A percentile compares a stretch with the other conserved stretches of the same genome.
phyloP scores from a whole-genome alignment of 192 early-diverging fungal species.

The Dissophora ornata region DNA sequence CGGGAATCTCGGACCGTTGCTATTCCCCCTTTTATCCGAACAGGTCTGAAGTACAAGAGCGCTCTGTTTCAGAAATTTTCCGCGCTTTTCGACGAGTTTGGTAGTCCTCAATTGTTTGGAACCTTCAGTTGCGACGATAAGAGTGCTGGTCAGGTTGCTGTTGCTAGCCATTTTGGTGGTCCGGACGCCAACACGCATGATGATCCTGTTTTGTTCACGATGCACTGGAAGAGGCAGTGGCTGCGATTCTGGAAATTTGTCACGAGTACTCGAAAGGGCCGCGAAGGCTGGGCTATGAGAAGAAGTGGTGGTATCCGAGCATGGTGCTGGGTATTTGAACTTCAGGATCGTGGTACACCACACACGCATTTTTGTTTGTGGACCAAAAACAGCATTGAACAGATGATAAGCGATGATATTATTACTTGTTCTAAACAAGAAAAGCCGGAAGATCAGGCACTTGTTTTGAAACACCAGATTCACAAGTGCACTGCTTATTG shows the following conservation, averaged over 20 bases:
- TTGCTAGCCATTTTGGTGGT: constrained; percentile 30
- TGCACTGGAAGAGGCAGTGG: constrained; percentile 43
- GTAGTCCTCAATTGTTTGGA: constrained; percentile 19
- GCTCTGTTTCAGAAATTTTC: constrained; percentile 21
- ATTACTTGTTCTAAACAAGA: constrained; percentile 5
- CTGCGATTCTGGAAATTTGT: constrained; percentile 24
- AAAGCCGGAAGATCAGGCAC: constrained; percentile 11
- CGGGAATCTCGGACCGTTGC: constrained; percentile 27
- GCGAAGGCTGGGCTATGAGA: neutral
- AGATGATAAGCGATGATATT: constrained; percentile 15
- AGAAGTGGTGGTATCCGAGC: constrained; percentile 12
- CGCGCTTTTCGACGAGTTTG: constrained; percentile 22
- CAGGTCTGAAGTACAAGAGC: constrained; percentile 24
- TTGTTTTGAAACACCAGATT: constrained; percentile 31
- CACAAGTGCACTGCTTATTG: constrained; percentile 28
- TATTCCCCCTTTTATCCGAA: constrained; percentile 28
- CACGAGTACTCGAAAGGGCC: constrained; percentile 4
- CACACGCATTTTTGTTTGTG: constrained; percentile 24
- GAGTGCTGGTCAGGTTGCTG: constrained; percentile 23
- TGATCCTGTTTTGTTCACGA: constrained; percentile 38
- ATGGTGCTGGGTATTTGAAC: constrained; percentile 30
- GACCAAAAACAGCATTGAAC: constrained; percentile 13
- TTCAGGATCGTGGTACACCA: constrained; percentile 19
- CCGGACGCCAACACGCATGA: constrained; percentile 12
- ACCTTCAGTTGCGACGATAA: constrained; percentile 27